Percentiles rank a stretch among this genome's conserved stretches.
phyloP scores from a whole-genome alignment of 768 basidiomycete species.

The Amanita pseudoporphyria region DNA sequence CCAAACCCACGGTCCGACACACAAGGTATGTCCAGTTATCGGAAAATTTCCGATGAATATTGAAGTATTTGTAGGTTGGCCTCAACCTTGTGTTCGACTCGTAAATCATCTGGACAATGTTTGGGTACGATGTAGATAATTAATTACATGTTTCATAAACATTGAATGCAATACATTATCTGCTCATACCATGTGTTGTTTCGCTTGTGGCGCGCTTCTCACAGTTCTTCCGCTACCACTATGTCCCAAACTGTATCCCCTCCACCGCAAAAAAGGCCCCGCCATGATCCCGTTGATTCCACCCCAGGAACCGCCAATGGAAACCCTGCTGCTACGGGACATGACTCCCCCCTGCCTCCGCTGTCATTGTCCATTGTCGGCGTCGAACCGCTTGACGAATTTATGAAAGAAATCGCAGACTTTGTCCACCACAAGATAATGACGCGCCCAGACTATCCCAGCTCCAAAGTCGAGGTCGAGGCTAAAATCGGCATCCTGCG shows the following conservation, averaged over 20 bases:
- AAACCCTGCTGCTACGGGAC: neutral
- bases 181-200: neutral
- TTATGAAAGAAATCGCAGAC: constrained; percentile 86
- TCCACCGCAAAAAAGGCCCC: constrained; percentile 1
- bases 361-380: constrained; percentile 77
- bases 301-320: neutral
- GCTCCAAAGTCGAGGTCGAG: constrained; percentile 73
- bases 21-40: constrained; percentile 45
- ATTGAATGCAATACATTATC: neutral
- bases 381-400: constrained; percentile 87
- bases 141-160: constrained; percentile 5
- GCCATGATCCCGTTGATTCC: neutral
- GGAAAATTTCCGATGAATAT: neutral
- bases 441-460: constrained; percentile 39
- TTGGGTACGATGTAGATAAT: constrained; percentile 5
- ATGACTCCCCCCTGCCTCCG: constrained; percentile 35
- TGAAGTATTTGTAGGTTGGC: constrained; percentile 40
- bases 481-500: constrained; percentile 78
- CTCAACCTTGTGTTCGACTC: constrained; percentile 68
- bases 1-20: constrained; percentile 51
- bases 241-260: neutral
- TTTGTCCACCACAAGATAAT: constrained; percentile 70
- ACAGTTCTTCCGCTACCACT: neutral
- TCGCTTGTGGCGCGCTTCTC: neutral
- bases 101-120: constrained; percentile 27